Conservation (phyloP, 495 filamentous ascomycete genomes). For the Clavariopsis aquatica region DNA sequence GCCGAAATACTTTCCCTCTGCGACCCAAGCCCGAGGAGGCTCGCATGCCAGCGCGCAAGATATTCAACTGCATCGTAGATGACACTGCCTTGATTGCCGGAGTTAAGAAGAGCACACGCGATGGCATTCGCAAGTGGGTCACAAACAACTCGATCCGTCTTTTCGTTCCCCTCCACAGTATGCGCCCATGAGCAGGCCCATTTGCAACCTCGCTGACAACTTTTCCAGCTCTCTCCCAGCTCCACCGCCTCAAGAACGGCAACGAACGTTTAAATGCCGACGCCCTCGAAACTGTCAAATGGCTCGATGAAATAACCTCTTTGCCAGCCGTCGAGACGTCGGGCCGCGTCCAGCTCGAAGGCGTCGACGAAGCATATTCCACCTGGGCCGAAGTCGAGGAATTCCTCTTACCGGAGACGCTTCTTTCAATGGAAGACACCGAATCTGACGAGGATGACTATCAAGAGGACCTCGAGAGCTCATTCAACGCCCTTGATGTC, state of each 20-base stretch:
- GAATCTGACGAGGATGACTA: constrained; percentile 55
- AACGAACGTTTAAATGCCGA: constrained; percentile 59
- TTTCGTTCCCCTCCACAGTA: constrained; percentile 70
- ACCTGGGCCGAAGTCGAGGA: constrained; percentile 65
- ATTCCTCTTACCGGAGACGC: constrained; percentile 52
- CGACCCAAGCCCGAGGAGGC: constrained; percentile 31
- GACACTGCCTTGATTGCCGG: constrained; percentile 70
- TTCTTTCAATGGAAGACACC: constrained; percentile 42
- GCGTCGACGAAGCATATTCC: constrained; percentile 59
- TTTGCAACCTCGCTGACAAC: constrained; percentile 5
- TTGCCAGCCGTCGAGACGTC: constrained; percentile 48
- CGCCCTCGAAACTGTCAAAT: constrained; percentile 64
- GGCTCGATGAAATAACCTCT: constrained; percentile 65
- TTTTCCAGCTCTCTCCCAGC: constrained; percentile 55
- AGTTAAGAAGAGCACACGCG: constrained; percentile 57
- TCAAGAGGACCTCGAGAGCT: constrained; percentile 55
- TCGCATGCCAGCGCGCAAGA: constrained; percentile 52
- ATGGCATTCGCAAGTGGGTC: constrained; percentile 66
- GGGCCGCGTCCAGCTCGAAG: constrained; percentile 35
- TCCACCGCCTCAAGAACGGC: constrained; percentile 58
- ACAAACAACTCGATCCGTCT: constrained; percentile 64
- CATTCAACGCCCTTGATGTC: constrained; percentile 55
- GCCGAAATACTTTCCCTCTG: constrained; percentile 26
- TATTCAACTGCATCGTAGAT: constrained; percentile 74
- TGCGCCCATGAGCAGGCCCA: constrained; percentile 31